Evolutionary conservation across 495 filamentous ascomycete genomes (phyloP), one percentile per base, ranked within the genome.

Genomic region (Pseudomonodictys pantanalensis): DNA sequence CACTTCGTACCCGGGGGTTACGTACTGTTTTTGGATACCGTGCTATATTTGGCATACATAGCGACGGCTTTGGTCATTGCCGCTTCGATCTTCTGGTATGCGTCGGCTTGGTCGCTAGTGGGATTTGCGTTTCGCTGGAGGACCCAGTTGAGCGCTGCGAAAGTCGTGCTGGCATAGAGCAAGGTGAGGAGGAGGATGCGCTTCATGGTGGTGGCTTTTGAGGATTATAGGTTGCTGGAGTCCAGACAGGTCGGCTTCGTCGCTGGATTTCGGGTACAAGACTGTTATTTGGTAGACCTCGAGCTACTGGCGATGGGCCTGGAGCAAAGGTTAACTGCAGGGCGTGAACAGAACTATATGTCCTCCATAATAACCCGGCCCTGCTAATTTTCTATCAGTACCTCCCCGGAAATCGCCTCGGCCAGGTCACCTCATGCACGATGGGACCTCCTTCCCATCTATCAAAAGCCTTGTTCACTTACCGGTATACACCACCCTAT

Each of bases 61-160:
- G 39, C 30, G 1, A 50, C 58, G 29, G 58, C 58, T 3, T 32
- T 38, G 24, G 28, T 54, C 58, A 61, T 61, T 1, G 51, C 58
- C 28, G 50, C 50, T 41, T 61, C 58, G 30, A 61, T 61, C 25
- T 55, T 54, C 26, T 25, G 2, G 51, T 61, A 61, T 18, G 58
- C 58, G 30, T 61, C 58, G 39, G 2, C 42, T 49, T 61, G 50
- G 43, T 61, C 58, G 28, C 50, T 23, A 11, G 58, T 54, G 2
- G 58, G 58, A 29, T 25, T 41, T 17, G 58, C 11, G 28, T 49
- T 23, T 42, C 44, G 47, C 49, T 61, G 58, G 28, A 61, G 51
- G 7, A 51, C 49, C 58, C 58, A 61, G 1, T 22, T 54, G 38
- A 61, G 15, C 15, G 38, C 38, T 3, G 38, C 38, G 15, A 18